These are phyloP conservation scores for Prunus mira DNA, from an alignment of 306 rosid genomes.

Conservation along the genomic window DNA sequence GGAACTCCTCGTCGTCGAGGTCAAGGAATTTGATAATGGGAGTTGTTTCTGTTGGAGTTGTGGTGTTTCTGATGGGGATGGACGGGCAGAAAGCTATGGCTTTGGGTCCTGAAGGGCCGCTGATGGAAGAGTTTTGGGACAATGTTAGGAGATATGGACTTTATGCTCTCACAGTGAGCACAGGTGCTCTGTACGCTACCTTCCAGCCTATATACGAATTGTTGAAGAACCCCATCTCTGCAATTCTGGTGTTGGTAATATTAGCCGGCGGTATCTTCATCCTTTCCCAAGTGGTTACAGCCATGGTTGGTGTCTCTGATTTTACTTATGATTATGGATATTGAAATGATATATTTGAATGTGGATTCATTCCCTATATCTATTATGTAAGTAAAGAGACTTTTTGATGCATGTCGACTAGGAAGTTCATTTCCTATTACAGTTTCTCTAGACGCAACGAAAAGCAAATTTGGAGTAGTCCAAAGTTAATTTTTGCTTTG, in stretches of 20 bases:
- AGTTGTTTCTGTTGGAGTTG: conserved; percentile 62
- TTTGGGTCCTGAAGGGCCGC: conserved; percentile 88
- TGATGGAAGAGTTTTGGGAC: conserved; percentile 95
- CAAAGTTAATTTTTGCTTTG: neutral
- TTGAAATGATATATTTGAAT: conserved; percentile 13
- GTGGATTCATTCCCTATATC: neutral
- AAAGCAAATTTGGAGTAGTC: conserved; percentile 6
- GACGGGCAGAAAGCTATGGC: conserved; percentile 72
- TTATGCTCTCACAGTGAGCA: conserved; percentile 82
- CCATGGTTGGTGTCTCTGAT: conserved; percentile 87
- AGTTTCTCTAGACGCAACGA: neutral
- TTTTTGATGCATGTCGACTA: neutral
- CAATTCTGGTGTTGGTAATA: conserved; percentile 58
- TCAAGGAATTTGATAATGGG: conserved; percentile 52
- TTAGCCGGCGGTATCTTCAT: conserved; percentile 61
- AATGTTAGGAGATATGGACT: conserved; percentile 80
- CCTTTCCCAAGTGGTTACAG: conserved; percentile 72
- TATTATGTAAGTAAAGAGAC: neutral
- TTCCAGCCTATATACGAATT: conserved; percentile 61
- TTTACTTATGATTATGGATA: conserved; percentile 64
- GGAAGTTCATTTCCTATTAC: conserved; percentile 1
- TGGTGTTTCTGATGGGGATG: conserved; percentile 44
- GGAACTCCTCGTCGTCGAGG: neutral
- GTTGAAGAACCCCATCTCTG: conserved; percentile 86
- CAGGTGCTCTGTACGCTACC: conserved; percentile 73